phyloP scores from a whole-genome alignment of 768 basidiomycete genomes.

The Suillus weaverae region DNA sequence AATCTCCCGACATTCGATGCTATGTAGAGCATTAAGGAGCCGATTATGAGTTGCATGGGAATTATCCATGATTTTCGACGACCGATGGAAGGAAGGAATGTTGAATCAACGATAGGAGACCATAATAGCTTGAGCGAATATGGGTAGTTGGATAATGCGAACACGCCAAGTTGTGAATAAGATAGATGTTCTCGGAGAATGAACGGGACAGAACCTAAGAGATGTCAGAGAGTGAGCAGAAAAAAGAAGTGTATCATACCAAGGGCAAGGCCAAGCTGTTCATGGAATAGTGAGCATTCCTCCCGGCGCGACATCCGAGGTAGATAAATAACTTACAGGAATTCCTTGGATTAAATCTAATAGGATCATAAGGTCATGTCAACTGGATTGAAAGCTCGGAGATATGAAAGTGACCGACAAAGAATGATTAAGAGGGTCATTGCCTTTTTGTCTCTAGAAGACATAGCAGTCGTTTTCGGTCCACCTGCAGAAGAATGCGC shows the following conservation, averaged over 20 bases:
- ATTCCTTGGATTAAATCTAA: slow-evolving; percentile 84
- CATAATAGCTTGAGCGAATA: slow-evolving; percentile 97
- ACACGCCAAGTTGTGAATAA: slow-evolving; percentile 94
- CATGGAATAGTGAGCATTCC: slow-evolving; percentile 2
- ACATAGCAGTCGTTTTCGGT: slow-evolving; percentile 51
- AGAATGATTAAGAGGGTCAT: slow-evolving; percentile 85
- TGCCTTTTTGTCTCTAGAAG: slow-evolving; percentile 75
- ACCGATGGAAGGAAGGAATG: slow-evolving; percentile 80
- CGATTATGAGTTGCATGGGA: slow-evolving; percentile 92
- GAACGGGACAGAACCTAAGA: slow-evolving; percentile 90
- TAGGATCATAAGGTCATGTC: slow-evolving; percentile 10
- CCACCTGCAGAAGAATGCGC: slow-evolving; percentile 33
- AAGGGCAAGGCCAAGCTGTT: slow-evolving; percentile 83
- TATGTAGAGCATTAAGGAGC: slow-evolving; percentile 77
- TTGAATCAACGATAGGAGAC: slow-evolving; percentile 96
- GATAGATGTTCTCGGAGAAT: slow-evolving; percentile 93
- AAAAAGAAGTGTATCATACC: slow-evolving; percentile 42
- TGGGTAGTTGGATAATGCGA: slow-evolving; percentile 89
- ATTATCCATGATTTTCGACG: slow-evolving; percentile 99
- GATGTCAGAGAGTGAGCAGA: slow-evolving; percentile 9
- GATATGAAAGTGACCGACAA: slow-evolving; percentile 55
- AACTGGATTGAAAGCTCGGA: slow-evolving; percentile 16
- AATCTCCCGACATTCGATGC: slow-evolving; percentile 73
- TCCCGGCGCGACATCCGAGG: slow-evolving; percentile 4
- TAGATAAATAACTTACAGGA: slow-evolving; percentile 58